Conservation (phyloP, 1,139 yeast genomes). For the Pneumocystis carinii region DNA sequence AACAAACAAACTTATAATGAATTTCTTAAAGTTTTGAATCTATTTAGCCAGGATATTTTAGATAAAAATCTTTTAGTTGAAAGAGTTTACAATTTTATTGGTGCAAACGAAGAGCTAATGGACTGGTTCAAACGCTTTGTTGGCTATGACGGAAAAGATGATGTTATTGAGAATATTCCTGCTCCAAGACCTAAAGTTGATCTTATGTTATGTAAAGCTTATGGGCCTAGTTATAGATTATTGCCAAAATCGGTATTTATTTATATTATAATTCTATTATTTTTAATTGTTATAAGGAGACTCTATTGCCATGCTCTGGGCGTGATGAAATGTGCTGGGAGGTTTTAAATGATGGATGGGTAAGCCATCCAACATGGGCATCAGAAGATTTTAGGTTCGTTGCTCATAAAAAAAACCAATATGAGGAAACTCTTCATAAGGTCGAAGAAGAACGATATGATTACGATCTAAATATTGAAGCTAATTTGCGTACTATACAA, state of each 20-base stretch:
- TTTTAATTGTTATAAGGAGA: conserved; percentile 31
- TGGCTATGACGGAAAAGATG: conserved; percentile 48
- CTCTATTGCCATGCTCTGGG: conserved; percentile 95
- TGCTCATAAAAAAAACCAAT: conserved; percentile 94
- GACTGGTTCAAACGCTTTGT: conserved; percentile 88
- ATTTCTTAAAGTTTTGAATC: conserved; percentile 69
- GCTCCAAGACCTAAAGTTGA: conserved; percentile 74
- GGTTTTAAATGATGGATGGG: conserved; percentile 96
- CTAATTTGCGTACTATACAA: conserved; percentile 86
- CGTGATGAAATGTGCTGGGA: conserved; percentile 99
- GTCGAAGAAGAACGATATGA: conserved; percentile 97
- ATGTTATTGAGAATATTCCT: conserved; percentile 69
- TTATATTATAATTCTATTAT: background rate
- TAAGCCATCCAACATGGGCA: conserved; percentile 99
- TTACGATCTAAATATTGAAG: conserved; percentile 88
- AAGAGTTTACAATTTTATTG: conserved; percentile 72
- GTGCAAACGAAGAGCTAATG: conserved; percentile 61
- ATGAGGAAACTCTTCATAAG: conserved; percentile 85
- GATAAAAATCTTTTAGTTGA: conserved; percentile 71
- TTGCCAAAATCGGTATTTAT: conserved; percentile 52
- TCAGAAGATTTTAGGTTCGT: conserved; percentile 97
- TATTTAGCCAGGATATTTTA: conserved; percentile 79
- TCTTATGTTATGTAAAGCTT: conserved; percentile 59
- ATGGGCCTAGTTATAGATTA: conserved; percentile 84
- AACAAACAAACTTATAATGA: conserved; percentile 84